These are phyloP conservation scores for Metschnikowia similis DNA, from an alignment of 805 yeast species.

Conservation along the genomic window DNA sequence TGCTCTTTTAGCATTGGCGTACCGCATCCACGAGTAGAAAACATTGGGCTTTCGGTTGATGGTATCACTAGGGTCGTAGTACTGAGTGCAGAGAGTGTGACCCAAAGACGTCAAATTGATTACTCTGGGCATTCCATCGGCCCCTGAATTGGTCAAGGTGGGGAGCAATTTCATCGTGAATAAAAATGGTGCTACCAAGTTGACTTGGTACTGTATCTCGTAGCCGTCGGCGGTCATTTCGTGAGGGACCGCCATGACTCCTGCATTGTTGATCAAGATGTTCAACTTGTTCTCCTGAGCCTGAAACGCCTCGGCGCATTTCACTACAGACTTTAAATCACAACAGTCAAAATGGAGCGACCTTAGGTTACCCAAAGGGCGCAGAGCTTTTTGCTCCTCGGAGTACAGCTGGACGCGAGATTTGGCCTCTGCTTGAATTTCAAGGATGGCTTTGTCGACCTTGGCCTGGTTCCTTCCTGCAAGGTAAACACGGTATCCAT, in stretches of 20 bases:
- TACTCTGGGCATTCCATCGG: conserved; percentile 24
- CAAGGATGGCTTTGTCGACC: conserved; percentile 30
- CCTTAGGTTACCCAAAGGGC: conserved; percentile 11
- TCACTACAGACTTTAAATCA: conserved; percentile 13
- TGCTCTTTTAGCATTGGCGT: conserved; percentile 33
- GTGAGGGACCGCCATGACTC: conserved; percentile 38
- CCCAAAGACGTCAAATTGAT: conserved; percentile 31
- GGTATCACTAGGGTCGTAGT: conserved; percentile 22
- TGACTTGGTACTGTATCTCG: conserved; percentile 41
- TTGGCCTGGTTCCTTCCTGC: conserved; percentile 33
- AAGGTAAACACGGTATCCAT: conserved; percentile 35
- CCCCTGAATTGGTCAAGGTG: conserved; percentile 18
- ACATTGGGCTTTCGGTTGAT: conserved; percentile 24
- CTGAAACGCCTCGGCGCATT: conserved; percentile 21
- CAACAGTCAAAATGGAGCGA: conserved; percentile 16
- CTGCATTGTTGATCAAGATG: conserved; percentile 38
- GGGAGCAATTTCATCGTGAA: conserved; percentile 30
- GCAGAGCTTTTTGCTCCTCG: conserved; percentile 23
- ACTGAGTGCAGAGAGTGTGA: conserved; percentile 23
- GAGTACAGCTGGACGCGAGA: conserved; percentile 22
- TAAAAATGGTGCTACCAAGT: conserved; percentile 32
- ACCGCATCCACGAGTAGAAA: conserved; percentile 29
- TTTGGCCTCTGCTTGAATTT: conserved; percentile 30
- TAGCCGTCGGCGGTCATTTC: conserved; percentile 32
- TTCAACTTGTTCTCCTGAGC: conserved; percentile 26